Base-by-base conservation (phyloP, 2,329 filamentous ascomycete species). In the Aureobasidium subglaciale region DNA sequence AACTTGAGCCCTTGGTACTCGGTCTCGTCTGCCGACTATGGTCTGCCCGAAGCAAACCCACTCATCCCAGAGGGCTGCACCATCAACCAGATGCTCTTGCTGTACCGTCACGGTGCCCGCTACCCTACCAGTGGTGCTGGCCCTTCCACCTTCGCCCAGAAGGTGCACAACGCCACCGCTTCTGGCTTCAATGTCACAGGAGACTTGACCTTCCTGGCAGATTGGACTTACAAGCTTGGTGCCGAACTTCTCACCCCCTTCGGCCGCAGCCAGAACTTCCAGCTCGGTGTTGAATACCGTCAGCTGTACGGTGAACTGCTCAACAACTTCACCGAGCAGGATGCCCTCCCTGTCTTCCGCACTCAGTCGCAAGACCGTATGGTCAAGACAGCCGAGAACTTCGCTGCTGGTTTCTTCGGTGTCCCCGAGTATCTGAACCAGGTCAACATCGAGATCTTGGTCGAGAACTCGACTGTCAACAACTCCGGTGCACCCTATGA, bases 41-140 rank as follows among this genome's bases (percentile, higher is more conserved):
- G 38, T 20, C 29, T 54, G 4, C 9, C 18, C 3, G 50, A 43
- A 6, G 50, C 50, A 5, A 54, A 35, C 16, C 42, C 55, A 18
- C 7, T 42, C 15, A 42, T 56, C 4, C 55, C 55, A 4, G 37
- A 42, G 4, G 43, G 45, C 15, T 56, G 55, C 45, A 48, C 45
- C 43, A 56, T 56, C 32, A 52, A 48, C 9, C 46, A 49, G 37
- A 49, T 50, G 37, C 25, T 49, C 9, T 24, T 49, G 16, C 16
- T 56, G 16, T 56, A 48, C 45, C 55, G 55, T n/a, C 55, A 56
- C 29, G 55, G 55, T 42, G 55, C 55, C 22, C 55, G 55, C 22
- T 56, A 49, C 35, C 55, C 55, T 13, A 56, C 55, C 13, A 56
- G 50, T 22, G 50, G 50, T n/a, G 37, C 50, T 27, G 50, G 50